Evolutionary conservation across 2,329 filamentous ascomycete genomes (phyloP).

Genomic region (Fusarium temperatum): DNA sequence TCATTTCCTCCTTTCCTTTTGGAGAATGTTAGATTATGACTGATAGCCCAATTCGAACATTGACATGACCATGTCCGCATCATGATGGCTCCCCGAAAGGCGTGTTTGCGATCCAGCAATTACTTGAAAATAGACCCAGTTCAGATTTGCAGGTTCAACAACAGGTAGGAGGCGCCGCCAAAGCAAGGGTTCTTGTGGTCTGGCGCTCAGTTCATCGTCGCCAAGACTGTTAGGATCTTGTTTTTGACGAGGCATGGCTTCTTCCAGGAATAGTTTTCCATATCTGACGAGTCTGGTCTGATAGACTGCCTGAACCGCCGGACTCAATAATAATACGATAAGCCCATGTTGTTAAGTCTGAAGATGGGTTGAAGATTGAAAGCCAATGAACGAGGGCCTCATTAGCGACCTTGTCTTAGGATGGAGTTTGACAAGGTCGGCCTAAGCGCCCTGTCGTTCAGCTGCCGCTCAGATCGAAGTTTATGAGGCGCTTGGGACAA

Average conservation of each 20-base stretch:
- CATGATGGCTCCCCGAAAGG: background rate
- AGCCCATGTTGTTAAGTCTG: background rate
- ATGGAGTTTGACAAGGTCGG: background rate
- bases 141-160: background rate
- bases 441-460: slow-evolving; percentile 33
- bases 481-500: background rate
- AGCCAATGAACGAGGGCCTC: slow-evolving; percentile 23
- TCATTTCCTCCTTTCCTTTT: background rate
- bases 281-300: background rate
- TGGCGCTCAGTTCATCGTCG: background rate
- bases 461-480: slow-evolving; percentile 6
- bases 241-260: background rate
- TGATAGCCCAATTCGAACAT: background rate
- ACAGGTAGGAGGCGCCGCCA: background rate
- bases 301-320: slow-evolving; percentile 5
- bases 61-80: background rate
- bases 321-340: background rate
- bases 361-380: background rate
- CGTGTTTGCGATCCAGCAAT: background rate
- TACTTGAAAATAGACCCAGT: background rate
- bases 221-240: background rate
- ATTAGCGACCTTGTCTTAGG: slow-evolving; percentile 4
- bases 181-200: background rate
- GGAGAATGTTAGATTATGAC: background rate
- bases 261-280: background rate